Evolutionary conservation across 2,329 filamentous ascomycete genomes (phyloP).

Genomic region (Fusarium denticulatum): DNA sequence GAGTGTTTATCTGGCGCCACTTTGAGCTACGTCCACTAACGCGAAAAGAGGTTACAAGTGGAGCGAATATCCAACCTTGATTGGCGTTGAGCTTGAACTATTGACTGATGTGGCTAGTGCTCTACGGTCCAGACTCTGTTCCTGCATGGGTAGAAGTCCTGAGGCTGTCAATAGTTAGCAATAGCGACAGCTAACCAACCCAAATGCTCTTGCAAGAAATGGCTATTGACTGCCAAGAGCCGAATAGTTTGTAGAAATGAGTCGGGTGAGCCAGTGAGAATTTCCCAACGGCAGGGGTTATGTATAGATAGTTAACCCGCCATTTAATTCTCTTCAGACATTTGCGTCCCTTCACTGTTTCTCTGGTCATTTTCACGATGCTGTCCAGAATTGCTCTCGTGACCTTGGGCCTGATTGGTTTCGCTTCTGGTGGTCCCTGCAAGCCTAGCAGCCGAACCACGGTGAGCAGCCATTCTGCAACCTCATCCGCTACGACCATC

Average conservation of each 20-base stretch:
- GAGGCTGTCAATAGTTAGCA: not conserved
- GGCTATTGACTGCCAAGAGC: not conserved
- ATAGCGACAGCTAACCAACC: not conserved
- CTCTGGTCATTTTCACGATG: no score
- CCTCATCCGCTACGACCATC: not conserved
- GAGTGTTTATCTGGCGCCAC: not conserved
- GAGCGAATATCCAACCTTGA: not conserved
- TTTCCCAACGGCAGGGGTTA: no score
- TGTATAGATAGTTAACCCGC: not conserved
- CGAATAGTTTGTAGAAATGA: not conserved
- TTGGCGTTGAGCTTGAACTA: accelerated
- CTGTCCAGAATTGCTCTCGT: not conserved
- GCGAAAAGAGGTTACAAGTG: no score
- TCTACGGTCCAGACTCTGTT: not conserved
- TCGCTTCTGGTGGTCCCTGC: not conserved
- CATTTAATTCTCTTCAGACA: no score
- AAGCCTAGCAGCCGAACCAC: not conserved
- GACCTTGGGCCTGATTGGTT: not conserved
- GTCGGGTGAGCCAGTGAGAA: no score
- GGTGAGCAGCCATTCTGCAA: not conserved
- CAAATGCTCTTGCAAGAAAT: not conserved
- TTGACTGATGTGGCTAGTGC: not conserved
- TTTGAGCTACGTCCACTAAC: not conserved
- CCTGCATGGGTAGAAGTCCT: not conserved
- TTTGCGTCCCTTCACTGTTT: no score